These are phyloP conservation scores for Rosa lucieae DNA, from an alignment of 306 rosid genomes.

Conservation along the genomic window DNA sequence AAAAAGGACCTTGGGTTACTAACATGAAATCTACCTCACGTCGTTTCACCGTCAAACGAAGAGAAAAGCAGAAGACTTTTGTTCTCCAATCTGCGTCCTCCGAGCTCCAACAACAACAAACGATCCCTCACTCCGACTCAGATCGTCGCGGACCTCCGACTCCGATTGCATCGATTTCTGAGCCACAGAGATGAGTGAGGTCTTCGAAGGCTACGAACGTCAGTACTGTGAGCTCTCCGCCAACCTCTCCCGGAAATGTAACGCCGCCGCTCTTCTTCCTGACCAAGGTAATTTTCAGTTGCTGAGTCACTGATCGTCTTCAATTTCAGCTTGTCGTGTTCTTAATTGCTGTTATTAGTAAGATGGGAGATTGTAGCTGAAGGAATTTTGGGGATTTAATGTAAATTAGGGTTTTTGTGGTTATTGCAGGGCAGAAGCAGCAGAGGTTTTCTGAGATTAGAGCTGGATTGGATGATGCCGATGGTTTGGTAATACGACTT, in stretches of 20 bases:
- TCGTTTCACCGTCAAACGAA: neutral
- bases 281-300: conserved; percentile 39
- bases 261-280: conserved; percentile 52
- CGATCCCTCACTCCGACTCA: neutral
- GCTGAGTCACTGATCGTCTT: neutral
- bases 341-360: neutral
- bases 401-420: neutral
- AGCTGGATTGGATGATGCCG: conserved; percentile 73
- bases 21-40: neutral
- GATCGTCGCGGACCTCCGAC: neutral
- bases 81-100: neutral
- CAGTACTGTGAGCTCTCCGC: conserved; percentile 93
- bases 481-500: conserved; percentile 55
- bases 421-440: conserved; percentile 70
- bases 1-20: neutral
- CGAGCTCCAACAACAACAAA: neutral
- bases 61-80: conserved; percentile 2
- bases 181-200: conserved; percentile 55
- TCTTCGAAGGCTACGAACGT: conserved; percentile 88
- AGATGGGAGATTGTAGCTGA: neutral
- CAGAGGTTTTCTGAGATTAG: conserved; percentile 67
- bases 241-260: conserved; percentile 76
- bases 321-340: neutral
- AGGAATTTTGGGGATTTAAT: neutral
- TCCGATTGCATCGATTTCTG: neutral